Evolutionary conservation across 176 grass and related monocot genomes (phyloP).

Genomic region (Ensete ventricosum): DNA sequence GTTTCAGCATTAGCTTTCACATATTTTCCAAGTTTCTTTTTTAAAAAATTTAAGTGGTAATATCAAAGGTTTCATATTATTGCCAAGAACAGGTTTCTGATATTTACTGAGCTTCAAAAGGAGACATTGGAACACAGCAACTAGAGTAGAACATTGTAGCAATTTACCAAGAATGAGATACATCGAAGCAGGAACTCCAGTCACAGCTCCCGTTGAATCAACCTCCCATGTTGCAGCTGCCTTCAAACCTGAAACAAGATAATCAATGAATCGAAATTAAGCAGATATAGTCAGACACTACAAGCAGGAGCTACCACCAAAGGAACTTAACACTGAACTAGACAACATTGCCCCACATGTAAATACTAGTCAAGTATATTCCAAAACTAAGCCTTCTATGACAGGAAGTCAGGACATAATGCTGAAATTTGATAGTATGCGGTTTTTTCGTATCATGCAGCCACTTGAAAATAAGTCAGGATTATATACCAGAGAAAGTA

Average conservation of each 20-base stretch:
- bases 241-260: constrained; percentile 42
- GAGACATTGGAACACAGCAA: not conserved
- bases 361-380: not conserved
- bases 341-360: not conserved
- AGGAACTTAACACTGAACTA: not conserved
- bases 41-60: not conserved
- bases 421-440: not conserved
- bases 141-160: not conserved
- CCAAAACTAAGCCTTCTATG: not conserved
- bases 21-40: not conserved
- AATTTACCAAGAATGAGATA: constrained; percentile 74
- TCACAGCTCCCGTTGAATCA: constrained; percentile 50
- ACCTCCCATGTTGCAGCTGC: constrained; percentile 77
- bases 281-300: not conserved
- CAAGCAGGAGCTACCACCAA: not conserved
- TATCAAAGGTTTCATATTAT: constrained; percentile 4
- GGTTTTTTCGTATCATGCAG: not conserved
- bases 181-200: constrained; percentile 73
- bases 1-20: not conserved
- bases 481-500: not conserved
- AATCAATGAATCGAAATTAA: constrained; percentile 1
- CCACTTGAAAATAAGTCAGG: not conserved
- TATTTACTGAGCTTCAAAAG: not conserved
- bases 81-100: not conserved
- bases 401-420: not conserved